A percentile compares a stretch with the other conserved stretches of the same genome.
Conservation (phyloP, 2,329 filamentous ascomycete genomes). For the Sphaerulina musiva region DNA sequence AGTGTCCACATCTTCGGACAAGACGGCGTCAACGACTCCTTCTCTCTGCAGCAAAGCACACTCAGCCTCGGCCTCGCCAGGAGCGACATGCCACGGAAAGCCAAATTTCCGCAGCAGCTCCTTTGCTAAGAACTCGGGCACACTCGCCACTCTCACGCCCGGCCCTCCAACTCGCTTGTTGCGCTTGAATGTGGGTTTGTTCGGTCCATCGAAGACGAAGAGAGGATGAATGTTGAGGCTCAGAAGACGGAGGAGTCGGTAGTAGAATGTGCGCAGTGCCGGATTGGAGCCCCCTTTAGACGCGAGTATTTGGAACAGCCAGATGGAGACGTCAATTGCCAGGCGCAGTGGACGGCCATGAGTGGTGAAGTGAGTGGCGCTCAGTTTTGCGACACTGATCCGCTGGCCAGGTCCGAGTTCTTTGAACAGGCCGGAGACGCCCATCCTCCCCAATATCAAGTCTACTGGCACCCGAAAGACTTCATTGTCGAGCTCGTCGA, state of each 20-base stretch:
- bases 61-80: constrained; percentile 92
- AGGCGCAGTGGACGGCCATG: constrained; percentile 70
- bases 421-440: constrained; percentile 65
- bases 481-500: background rate
- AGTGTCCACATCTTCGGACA: constrained; percentile 91
- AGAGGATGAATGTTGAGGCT: constrained; percentile 73
- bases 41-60: constrained; percentile 77
- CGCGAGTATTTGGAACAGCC: constrained; percentile 89
- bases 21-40: constrained; percentile 82
- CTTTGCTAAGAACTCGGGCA: constrained; percentile 72
- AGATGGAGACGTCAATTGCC: constrained; percentile 92
- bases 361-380: constrained; percentile 66
- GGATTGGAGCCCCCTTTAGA: constrained; percentile 82
- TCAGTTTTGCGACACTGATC: constrained; percentile 74
- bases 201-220: constrained; percentile 83
- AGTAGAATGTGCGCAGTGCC: constrained; percentile 85
- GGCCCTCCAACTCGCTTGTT: constrained; percentile 63
- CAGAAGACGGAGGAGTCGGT: constrained; percentile 73
- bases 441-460: constrained; percentile 4
- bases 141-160: constrained; percentile 55
- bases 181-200: constrained; percentile 81
- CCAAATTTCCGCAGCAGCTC: constrained; percentile 77
- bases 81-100: constrained; percentile 76
- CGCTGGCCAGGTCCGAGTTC: constrained; percentile 78
- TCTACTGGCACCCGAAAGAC: constrained; percentile 14